Conservation (phyloP, 176 grass and related monocot species). For the Cenchrus purpureus region DNA sequence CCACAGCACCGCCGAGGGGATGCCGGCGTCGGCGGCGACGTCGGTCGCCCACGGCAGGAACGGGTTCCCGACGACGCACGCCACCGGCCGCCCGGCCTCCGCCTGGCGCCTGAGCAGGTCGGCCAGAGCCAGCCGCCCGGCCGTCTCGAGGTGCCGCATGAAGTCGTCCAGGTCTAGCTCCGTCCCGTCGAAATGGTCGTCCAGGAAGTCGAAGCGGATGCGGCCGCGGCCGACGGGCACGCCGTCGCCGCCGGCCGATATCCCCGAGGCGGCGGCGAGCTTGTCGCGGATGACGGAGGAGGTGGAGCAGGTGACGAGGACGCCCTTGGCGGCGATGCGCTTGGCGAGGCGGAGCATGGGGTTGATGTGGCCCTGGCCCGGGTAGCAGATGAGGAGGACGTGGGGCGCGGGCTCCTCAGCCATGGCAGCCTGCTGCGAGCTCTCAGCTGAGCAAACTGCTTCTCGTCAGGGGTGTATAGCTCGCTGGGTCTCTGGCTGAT, state of each 20-base stretch:
- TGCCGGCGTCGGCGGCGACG: neutral
- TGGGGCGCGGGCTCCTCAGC: neutral
- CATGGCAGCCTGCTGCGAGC: neutral
- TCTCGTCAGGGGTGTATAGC: neutral
- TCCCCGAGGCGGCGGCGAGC: conserved; percentile 10
- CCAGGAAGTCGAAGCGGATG: conserved; percentile 8
- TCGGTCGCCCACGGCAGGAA: conserved; percentile 4
- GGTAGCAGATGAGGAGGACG: conserved; percentile 2
- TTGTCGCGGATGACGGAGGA: neutral
- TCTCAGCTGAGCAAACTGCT: neutral
- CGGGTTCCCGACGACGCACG: conserved; percentile 14
- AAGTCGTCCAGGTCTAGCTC: neutral
- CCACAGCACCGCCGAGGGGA: conserved; percentile 8
- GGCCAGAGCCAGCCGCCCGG: neutral
- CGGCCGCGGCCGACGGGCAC: neutral
- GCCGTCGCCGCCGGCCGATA: neutral
- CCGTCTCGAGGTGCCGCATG: neutral
- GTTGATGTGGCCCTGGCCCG: neutral
- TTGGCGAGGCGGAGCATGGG: conserved; percentile 17
- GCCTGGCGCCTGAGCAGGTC: neutral
- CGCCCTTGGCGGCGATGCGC: neutral
- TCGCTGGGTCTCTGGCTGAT: neutral
- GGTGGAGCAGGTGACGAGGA: conserved; percentile 12
- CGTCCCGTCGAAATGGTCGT: neutral
- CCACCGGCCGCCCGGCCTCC: neutral